Percentiles rank a stretch among this genome's conserved stretches.
Evolutionary conservation across 2,329 filamentous ascomycete species (phyloP).

Genomic region (Pyricularia sp.): DNA sequence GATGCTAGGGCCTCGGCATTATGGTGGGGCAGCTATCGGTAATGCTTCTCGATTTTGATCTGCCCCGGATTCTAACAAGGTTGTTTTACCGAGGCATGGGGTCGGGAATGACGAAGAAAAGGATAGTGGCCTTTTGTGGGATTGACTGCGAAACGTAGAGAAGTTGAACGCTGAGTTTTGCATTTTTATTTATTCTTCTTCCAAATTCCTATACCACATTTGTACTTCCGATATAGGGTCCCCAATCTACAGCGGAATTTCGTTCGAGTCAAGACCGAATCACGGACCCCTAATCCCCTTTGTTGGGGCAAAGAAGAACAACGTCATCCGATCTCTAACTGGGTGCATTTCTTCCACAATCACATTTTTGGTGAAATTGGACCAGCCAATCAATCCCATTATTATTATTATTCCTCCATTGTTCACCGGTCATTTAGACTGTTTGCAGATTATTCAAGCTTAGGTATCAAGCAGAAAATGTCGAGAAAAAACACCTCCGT

Average conservation of each 20-base stretch:
- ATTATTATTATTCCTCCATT: background rate
- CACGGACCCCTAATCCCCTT: background rate
- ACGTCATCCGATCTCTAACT: background rate
- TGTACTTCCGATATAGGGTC: background rate
- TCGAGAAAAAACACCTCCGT: slow-evolving; percentile 24
- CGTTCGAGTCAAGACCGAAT: background rate
- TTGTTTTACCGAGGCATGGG: background rate
- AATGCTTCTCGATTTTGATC: background rate
- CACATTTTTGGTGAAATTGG: background rate
- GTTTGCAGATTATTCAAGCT: background rate
- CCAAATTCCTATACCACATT: background rate
- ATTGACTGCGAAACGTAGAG: background rate
- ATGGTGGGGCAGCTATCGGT: no score
- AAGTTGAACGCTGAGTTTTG: background rate
- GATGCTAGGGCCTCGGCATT: background rate
- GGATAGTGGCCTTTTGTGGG: background rate
- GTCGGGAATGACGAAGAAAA: background rate
- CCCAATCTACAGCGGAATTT: background rate
- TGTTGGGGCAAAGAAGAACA: background rate
- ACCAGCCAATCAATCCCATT: background rate
- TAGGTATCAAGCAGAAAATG: background rate
- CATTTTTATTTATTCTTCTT: background rate
- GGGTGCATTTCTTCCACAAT: background rate
- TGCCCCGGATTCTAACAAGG: background rate
- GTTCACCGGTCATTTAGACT: no score